Evolutionary conservation across 2,329 filamentous ascomycete species (phyloP), one percentile per base, ranked within the genome.

Genomic region (Monilinia fructicola): DNA sequence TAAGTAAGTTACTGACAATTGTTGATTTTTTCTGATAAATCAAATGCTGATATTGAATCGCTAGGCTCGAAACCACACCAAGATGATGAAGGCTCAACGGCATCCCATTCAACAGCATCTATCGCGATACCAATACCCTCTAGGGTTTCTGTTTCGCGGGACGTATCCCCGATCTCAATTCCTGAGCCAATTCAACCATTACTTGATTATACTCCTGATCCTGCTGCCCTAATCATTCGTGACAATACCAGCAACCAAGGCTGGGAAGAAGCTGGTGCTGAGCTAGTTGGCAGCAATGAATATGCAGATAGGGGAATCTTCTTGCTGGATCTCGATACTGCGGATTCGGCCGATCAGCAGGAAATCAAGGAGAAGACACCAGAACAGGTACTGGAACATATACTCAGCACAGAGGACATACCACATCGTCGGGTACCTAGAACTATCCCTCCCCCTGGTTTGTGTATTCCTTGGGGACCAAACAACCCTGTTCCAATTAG

Each of bases 221-320:
- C 21, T 6, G 12, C 11, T 28, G 11, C 38, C 6, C 11, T 40
- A 6, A 5, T 55, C 3, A 14, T 42, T 55, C n/a, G 10, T 10
- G 4, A 3, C 0, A n/a, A 18, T 18, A 7, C 6, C 4, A 38
- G 12, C 14, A 21, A 21, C 16, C n/a, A 28, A 56, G 10, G 14
- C 23, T 42, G 16, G 6, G 23, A 44, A 18, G 11, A n/a, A 5
- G 54, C 42, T 56, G 38, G 1, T 7, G 21, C 28, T 23, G 44
- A 4, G 6, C 2, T 4, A 23, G 28, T 6, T 0, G 16, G 7
- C 0, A 3, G 9, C 7, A 23, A 21, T 11, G 12, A 18, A 18
- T 23, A 21, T 12, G 26, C 31, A 12, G 26, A 59, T n/a, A 16
- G n/a, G 31, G 56, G 1, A 16, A 12, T 46, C 11, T 59, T 59